These are phyloP conservation scores for Geosmithia putterillii DNA, from an alignment of 2,329 filamentous ascomycete genomes.

Conservation along the genomic window DNA sequence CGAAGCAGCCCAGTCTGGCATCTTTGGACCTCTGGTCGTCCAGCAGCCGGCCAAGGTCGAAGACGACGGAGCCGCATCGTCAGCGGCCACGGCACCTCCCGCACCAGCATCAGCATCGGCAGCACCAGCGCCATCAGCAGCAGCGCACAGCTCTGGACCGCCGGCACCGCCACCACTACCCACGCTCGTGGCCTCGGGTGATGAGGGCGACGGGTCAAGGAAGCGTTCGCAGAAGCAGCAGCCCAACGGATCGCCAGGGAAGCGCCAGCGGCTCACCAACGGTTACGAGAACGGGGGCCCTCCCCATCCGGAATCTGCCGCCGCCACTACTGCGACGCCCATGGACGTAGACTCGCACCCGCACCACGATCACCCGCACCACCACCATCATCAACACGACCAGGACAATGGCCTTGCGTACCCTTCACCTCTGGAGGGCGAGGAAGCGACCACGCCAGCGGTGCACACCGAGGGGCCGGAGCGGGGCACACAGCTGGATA, in stretches of 20 bases:
- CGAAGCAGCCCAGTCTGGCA: slow-evolving; percentile 34
- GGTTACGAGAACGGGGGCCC: slow-evolving; percentile 44
- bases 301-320: slow-evolving; percentile 24
- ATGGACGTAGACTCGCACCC: slow-evolving; percentile 47
- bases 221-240: slow-evolving; percentile 36
- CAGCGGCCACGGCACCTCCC: slow-evolving; percentile 2
- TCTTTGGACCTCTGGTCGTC: slow-evolving; percentile 45
- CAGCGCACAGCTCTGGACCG: not conserved
- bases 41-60: slow-evolving; percentile 28
- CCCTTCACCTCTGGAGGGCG: slow-evolving; percentile 49
- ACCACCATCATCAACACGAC: slow-evolving; percentile 23
- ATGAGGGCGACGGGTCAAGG: slow-evolving; percentile 28
- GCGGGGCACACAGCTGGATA: slow-evolving; percentile 52
- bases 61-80: slow-evolving; percentile 22
- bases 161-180: not conserved
- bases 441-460: slow-evolving; percentile 38
- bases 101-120: not conserved
- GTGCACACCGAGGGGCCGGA: slow-evolving; percentile 49
- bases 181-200: slow-evolving; percentile 9
- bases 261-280: slow-evolving; percentile 49
- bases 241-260: slow-evolving; percentile 43
- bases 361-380: slow-evolving; percentile 24
- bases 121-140: not conserved
- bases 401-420: slow-evolving; percentile 45
- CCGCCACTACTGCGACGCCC: slow-evolving; percentile 31